Conservation (phyloP, 2,329 filamentous ascomycete genomes). For the Colletotrichum sp. region DNA sequence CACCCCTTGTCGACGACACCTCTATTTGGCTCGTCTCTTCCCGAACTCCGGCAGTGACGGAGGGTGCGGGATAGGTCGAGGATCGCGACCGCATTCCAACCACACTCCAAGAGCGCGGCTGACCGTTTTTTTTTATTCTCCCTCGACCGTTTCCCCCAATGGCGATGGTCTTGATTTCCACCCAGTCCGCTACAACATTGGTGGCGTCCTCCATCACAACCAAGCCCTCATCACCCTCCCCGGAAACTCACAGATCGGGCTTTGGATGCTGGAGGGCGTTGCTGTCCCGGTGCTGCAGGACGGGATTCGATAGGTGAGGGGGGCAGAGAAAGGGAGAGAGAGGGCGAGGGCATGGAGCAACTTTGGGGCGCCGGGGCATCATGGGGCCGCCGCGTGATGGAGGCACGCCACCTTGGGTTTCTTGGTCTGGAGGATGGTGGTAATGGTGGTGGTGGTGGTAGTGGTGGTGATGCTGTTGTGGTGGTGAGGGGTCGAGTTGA, state of each 20-base stretch:
- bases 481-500: background rate
- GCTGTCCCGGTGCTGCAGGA: background rate
- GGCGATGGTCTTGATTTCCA: background rate
- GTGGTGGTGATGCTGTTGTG: background rate
- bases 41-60: background rate
- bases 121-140: background rate
- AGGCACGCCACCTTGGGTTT: constrained; percentile 7
- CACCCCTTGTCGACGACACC: background rate
- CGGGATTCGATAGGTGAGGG: background rate
- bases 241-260: background rate
- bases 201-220: background rate
- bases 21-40: background rate
- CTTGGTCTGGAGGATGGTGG: background rate
- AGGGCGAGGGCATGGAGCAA: background rate
- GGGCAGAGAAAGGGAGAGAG: background rate
- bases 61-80: background rate
- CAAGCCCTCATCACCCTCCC: background rate
- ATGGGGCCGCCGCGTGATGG: constrained; percentile 16
- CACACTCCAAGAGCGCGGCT: constrained; percentile 9
- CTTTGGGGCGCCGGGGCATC: background rate
- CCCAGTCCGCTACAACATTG: background rate
- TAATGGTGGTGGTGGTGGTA: background rate
- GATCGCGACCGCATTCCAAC: background rate
- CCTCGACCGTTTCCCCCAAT: background rate
- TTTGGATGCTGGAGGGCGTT: background rate